Conservation (phyloP, 2,329 filamentous ascomycete genomes). For the Pseudocercospora ulei region DNA sequence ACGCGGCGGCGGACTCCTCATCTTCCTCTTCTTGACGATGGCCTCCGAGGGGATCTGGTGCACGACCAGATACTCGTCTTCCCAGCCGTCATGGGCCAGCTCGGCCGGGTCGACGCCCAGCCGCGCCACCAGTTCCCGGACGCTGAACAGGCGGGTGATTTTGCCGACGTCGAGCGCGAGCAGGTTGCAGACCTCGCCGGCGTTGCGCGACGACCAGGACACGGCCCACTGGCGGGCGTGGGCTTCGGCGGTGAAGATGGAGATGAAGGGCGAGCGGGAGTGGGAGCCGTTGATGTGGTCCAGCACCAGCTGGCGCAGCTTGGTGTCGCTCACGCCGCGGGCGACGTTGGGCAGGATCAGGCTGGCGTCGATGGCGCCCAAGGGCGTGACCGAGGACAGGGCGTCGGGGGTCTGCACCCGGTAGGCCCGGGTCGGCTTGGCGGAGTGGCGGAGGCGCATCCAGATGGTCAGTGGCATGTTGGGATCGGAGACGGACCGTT, state of each 20-base stretch:
- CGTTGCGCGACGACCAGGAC: conserved; percentile 11
- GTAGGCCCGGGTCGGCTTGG: conserved; percentile 12
- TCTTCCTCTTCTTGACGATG: conserved; percentile 8
- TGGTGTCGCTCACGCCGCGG: conserved; percentile 11
- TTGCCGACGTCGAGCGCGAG: conserved; percentile 13
- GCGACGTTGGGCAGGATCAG: conserved; percentile 12
- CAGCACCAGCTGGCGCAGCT: conserved; percentile 12
- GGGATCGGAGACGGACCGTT: conserved; percentile 7
- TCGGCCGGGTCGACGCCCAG: conserved; percentile 7
- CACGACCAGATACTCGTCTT: conserved; percentile 15
- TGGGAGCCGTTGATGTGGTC: conserved; percentile 16
- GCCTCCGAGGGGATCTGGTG: conserved; percentile 15
- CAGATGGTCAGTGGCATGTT: conserved; percentile 14
- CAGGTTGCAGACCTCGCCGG: conserved; percentile 7
- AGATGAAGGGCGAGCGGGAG: conserved; percentile 12
- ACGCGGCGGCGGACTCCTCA: conserved; percentile 1
- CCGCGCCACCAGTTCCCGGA: conserved; percentile 10
- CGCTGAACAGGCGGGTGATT: conserved; percentile 14
- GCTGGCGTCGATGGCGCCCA: conserved; percentile 13
- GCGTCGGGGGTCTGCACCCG: conserved; percentile 14
- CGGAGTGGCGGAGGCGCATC: conserved; percentile 15
- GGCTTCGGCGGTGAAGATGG: conserved; percentile 12
- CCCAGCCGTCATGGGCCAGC: conserved; percentile 2
- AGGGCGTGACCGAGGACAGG: conserved; percentile 10
- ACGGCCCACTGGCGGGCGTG: conserved; percentile 14